phyloP scores from a whole-genome alignment of 805 yeast species.

The Saccharomyces mikatae region DNA sequence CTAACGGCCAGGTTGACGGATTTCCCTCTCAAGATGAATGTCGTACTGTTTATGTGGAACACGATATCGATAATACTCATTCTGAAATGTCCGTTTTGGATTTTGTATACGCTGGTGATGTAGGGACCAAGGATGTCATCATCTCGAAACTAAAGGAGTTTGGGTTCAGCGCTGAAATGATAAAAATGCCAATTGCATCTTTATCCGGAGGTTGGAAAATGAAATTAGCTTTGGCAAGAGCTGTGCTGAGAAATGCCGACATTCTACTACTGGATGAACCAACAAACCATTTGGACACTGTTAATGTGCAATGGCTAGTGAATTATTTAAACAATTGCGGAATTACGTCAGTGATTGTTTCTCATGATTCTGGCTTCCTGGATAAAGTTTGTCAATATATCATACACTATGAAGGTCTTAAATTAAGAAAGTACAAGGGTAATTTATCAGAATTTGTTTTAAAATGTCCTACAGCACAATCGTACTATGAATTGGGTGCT shows the following conservation, averaged over 20 bases:
- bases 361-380: conserved; percentile 97
- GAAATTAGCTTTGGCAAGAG: conserved; percentile 97
- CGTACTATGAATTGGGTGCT: conserved; percentile 95
- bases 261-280: conserved; percentile 95
- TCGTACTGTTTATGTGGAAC: conserved; percentile 96
- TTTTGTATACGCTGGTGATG: conserved; percentile 66
- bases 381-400: conserved; percentile 92
- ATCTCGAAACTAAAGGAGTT: conserved; percentile 69
- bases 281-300: conserved; percentile 97
- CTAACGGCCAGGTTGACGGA: conserved; percentile 95
- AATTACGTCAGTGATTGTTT: conserved; percentile 90
- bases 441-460: conserved; percentile 93
- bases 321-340: conserved; percentile 96
- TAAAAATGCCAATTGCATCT: conserved; percentile 80
- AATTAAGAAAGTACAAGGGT: conserved; percentile 97
- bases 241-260: conserved; percentile 93
- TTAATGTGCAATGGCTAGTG: conserved; percentile 96
- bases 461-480: conserved; percentile 94
- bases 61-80: conserved; percentile 93
- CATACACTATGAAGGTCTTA: conserved; percentile 98
- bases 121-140: conserved; percentile 61
- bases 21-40: conserved; percentile 97
- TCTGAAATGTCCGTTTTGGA: conserved; percentile 86
- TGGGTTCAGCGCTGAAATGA: conserved; percentile 84
- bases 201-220: conserved; percentile 99